Conservation (phyloP, 2,329 filamentous ascomycete genomes). For the Pseudogymnoascus sp. region DNA sequence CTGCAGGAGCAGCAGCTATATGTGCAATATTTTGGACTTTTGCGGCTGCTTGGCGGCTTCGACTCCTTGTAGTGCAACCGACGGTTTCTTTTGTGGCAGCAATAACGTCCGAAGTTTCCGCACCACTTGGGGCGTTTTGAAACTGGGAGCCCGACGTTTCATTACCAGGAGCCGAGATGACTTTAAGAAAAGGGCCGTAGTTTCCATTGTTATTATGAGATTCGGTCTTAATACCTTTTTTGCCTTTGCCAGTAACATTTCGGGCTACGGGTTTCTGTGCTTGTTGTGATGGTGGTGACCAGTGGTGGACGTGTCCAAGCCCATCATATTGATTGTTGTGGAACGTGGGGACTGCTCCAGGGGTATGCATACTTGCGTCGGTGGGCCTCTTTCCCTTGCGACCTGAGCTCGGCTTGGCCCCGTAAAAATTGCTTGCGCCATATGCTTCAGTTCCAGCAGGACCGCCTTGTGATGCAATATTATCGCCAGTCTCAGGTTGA, state of each 20-base stretch:
- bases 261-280: not conserved
- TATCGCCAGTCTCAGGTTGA: not conserved
- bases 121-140: conserved; percentile 8
- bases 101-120: not conserved
- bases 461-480: not conserved
- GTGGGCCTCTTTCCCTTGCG: not conserved
- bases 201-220: not conserved
- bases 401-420: not conserved
- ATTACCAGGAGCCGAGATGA: not conserved
- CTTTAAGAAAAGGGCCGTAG: not conserved
- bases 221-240: not conserved
- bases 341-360: not conserved
- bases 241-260: not conserved
- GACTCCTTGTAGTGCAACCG: not conserved
- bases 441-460: not conserved
- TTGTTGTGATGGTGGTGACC: not conserved
- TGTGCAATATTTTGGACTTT: not conserved
- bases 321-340: not conserved
- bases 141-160: not conserved
- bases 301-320: not conserved
- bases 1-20: not conserved
- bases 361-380: not conserved
- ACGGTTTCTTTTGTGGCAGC: not conserved
- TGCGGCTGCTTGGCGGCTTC: not conserved
- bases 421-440: not conserved